phyloP scores from a whole-genome alignment of 495 filamentous ascomycete genomes.

The Penicillium steckii region DNA sequence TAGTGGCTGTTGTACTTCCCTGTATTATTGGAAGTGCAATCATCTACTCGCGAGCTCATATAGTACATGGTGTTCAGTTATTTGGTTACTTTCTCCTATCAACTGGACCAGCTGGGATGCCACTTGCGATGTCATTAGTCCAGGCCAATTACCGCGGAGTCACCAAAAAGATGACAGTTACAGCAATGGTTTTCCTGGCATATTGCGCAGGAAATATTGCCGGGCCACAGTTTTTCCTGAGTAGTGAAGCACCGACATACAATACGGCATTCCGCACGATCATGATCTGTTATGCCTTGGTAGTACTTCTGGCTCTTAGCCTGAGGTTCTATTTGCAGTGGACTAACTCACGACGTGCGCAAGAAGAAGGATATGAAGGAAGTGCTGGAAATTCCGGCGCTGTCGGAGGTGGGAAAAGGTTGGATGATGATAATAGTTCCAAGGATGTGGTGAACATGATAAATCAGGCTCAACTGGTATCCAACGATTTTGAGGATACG shows the following conservation, averaged over 20 bases:
- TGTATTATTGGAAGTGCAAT: constrained; percentile 57
- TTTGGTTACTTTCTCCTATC: constrained; percentile 59
- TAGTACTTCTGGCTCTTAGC: constrained; percentile 33
- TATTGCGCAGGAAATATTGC: constrained; percentile 43
- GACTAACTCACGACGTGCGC: constrained; percentile 37
- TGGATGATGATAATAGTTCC: constrained; percentile 19
- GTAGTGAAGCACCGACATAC: constrained; percentile 34
- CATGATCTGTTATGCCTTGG: constrained; percentile 51
- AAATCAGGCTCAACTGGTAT: constrained; percentile 27
- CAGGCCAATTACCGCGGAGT: constrained; percentile 62
- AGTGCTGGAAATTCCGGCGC: constrained; percentile 40
- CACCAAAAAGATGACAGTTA: constrained; percentile 61
- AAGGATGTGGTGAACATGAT: constrained; percentile 25
- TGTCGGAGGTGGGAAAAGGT: constrained; percentile 34
- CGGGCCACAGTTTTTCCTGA: constrained; percentile 39
- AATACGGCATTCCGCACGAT: constrained; percentile 50
- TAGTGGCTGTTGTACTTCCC: constrained; percentile 26
- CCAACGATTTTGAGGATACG: constrained; percentile 49
- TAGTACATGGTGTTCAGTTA: constrained; percentile 49
- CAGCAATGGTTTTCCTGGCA: constrained; percentile 41
- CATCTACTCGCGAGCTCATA: constrained; percentile 54
- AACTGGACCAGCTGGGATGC: constrained; percentile 54
- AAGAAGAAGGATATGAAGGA: constrained; percentile 40
- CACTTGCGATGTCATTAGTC: constrained; percentile 54
- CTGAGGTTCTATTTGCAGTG: constrained; percentile 43